These are phyloP conservation scores for Solanum piurae DNA, from an alignment of 257 asterid species.

Conservation along the genomic window DNA sequence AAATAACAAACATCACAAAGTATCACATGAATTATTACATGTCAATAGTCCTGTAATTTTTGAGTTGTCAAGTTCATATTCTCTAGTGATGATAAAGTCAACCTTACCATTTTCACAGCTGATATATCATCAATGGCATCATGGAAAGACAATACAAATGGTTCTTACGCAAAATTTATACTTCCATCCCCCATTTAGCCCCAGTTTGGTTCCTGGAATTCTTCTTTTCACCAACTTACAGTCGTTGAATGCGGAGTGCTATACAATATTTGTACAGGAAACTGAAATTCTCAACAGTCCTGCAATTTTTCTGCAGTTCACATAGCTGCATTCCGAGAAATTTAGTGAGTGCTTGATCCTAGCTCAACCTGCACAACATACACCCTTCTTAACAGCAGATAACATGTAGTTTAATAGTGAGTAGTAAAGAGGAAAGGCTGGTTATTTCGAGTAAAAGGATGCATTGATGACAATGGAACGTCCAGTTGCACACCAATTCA, in stretches of 20 bases:
- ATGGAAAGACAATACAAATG: not conserved
- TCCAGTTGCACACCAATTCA: not conserved
- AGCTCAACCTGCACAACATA: slow-evolving; percentile 22
- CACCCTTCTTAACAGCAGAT: slow-evolving; percentile 7
- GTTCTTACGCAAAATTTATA: not conserved
- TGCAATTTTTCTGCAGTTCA: not conserved
- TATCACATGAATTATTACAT: not conserved
- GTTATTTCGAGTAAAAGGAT: not conserved
- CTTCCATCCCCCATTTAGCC: not conserved
- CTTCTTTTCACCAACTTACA: not conserved
- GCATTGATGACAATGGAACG: not conserved
- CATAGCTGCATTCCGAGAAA: not conserved
- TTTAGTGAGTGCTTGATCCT: not conserved
- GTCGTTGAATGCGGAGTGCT: not conserved
- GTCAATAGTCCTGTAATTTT: not conserved
- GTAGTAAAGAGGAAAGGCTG: not conserved
- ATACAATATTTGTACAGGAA: not conserved
- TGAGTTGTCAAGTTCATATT: not conserved
- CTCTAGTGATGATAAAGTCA: not conserved
- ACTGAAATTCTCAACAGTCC: not conserved
- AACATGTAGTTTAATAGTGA: not conserved
- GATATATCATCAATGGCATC: not conserved
- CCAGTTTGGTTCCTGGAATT: not conserved
- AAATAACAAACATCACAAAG: too few relatives aligned
- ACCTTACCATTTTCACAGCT: not conserved